These are phyloP conservation scores for Talaromyces sp. DNA, from an alignment of 2,329 filamentous ascomycete genomes.

Conservation along the genomic window DNA sequence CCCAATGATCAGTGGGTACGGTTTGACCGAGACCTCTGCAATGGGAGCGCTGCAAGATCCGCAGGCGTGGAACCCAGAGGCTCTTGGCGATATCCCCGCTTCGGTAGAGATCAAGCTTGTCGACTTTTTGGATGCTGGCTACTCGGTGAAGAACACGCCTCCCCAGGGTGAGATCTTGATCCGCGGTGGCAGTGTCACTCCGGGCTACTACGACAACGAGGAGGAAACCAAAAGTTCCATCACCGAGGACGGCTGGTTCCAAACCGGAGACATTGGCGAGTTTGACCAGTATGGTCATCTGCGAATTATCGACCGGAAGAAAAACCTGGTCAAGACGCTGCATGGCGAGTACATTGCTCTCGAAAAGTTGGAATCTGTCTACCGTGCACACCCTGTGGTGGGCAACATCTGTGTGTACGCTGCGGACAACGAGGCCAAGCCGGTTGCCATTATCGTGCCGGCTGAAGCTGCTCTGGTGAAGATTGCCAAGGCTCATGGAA, in stretches of 20 bases:
- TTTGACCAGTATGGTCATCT: conserved; percentile 75
- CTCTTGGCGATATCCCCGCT: conserved; percentile 72
- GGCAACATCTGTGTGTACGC: conserved; percentile 85
- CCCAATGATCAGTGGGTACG: conserved; percentile 92
- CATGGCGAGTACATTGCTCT: conserved; percentile 96
- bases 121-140: conserved; percentile 82
- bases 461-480: conserved; percentile 52
- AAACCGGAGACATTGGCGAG: conserved; percentile 91
- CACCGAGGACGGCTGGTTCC: conserved; percentile 89
- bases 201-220: conserved; percentile 76
- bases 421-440: conserved; percentile 65
- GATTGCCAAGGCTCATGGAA: conserved; percentile 50
- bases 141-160: conserved; percentile 65
- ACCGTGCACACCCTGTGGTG: conserved; percentile 72
- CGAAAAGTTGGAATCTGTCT: conserved; percentile 90
- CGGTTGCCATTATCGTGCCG: conserved; percentile 73
- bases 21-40: conserved; percentile 85
- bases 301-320: conserved; percentile 88
- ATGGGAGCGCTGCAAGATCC: conserved; percentile 59
- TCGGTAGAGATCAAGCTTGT: conserved; percentile 87
- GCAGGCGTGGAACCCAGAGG: conserved; percentile 69
- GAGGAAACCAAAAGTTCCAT: conserved; percentile 75
- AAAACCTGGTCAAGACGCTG: conserved; percentile 94
- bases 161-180: conserved; percentile 93
- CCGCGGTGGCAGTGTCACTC: conserved; percentile 67